Base-by-base conservation (phyloP, 345 rosid species). In the Garcia nutans region DNA sequence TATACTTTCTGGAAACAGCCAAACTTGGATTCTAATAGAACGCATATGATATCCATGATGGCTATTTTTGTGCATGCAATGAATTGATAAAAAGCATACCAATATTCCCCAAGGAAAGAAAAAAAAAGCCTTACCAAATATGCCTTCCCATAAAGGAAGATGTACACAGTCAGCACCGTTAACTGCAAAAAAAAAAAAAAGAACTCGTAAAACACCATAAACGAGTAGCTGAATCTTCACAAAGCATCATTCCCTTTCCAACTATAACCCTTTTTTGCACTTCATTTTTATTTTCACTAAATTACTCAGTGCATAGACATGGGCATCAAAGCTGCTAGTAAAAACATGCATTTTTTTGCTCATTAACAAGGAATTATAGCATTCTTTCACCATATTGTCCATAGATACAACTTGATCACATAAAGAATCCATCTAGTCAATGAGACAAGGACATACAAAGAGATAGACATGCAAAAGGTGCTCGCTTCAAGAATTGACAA, bases 121-220 rank as follows among this genome's bases (percentile, higher is more conserved):
- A 22, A 11, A 42, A 5, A 28, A 47, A 47, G 74, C 93, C 93
- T 86, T 88, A 96, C 99, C 98, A 96, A 79, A 83, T 96, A 96
- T 79, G 87, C 73, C 84, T 88, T 96, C 82, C 99, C 99, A 65
- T 96, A 93, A 20, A 96, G 93, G 85, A 96, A 93, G 44, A 84
- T 1, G 76, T 93, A 96, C 61, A 96, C 89, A 10, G 99, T 96
- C 81, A 88, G 88, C 87, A 96, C 98, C 2, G 97, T 88, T 75
- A 96, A 81, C 99, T 96, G 94, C 94, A 87, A 79, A 67, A 77
- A 22, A 73, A 49, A 17, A 78, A 57, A 77, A 59, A n/a, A 22
- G 71, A 74, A 82, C 26, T 37, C 47, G 76, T 71, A 84, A 60
- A 66, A 67, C 52, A 50, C 41, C 44, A 23, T 16, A 60, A 60